phyloP scores from a whole-genome alignment of 2,329 filamentous ascomycete genomes.

The Alternaria consortialis region DNA sequence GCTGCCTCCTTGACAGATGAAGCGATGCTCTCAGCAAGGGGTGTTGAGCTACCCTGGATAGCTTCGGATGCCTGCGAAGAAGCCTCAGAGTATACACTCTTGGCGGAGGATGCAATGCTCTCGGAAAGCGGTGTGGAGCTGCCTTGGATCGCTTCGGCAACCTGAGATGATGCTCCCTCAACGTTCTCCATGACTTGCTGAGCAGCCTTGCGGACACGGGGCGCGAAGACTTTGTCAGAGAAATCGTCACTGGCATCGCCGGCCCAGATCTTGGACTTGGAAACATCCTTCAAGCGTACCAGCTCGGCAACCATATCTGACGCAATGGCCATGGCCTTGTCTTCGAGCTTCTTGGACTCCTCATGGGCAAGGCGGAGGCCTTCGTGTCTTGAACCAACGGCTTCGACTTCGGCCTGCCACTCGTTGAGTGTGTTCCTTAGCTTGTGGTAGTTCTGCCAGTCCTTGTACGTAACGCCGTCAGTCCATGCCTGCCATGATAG shows the following conservation, averaged over 20 bases:
- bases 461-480: slow-evolving; percentile 93
- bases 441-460: slow-evolving; percentile 94
- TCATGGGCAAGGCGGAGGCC: slow-evolving; percentile 73
- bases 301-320: slow-evolving; percentile 83
- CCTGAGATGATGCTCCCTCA: slow-evolving; percentile 49
- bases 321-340: slow-evolving; percentile 81
- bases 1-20: slow-evolving; percentile 50
- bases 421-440: slow-evolving; percentile 83
- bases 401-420: slow-evolving; percentile 84
- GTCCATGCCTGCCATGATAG: slow-evolving; percentile 73
- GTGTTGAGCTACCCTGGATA: slow-evolving; percentile 42
- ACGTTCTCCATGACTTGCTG: slow-evolving; percentile 53
- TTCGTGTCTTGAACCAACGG: slow-evolving; percentile 77
- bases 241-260: slow-evolving; percentile 82
- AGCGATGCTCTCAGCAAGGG: slow-evolving; percentile 43
- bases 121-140: slow-evolving; percentile 44
- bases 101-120: slow-evolving; percentile 50
- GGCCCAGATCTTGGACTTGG: slow-evolving; percentile 81
- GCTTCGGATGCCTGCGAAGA: slow-evolving; percentile 42
- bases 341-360: slow-evolving; percentile 74
- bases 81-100: slow-evolving; percentile 47
- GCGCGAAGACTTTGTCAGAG: slow-evolving; percentile 70
- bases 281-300: slow-evolving; percentile 80
- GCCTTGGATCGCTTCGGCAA: slow-evolving; percentile 47
- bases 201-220: slow-evolving; percentile 60